Percentiles rank a stretch among this genome's conserved stretches.
Conservation (phyloP, 768 basidiomycete genomes). For the Leucocoprinus leucothites region DNA sequence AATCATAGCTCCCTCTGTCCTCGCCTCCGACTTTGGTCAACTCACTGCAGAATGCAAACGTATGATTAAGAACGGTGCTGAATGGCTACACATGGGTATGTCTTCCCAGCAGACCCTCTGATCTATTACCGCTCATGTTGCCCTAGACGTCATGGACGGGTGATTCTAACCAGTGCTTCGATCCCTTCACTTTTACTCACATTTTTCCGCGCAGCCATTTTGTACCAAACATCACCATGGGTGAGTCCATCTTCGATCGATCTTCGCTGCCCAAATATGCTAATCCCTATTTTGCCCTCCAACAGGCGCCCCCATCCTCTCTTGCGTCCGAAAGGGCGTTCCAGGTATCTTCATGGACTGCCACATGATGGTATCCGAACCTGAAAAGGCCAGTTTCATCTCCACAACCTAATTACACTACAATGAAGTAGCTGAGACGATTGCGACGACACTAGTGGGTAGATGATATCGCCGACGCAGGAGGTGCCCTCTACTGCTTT, state of each 20-base stretch:
- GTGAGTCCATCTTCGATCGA: constrained; percentile 35
- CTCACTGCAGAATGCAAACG: constrained; percentile 93
- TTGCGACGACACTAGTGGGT: constrained; percentile 74
- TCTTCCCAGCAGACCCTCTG: constrained; percentile 1
- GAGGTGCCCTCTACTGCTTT: constrained; percentile 94
- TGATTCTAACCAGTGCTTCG: constrained; percentile 31
- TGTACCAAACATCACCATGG: constrained; percentile 98
- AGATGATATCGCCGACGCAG: constrained; percentile 91
- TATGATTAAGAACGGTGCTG: constrained; percentile 93
- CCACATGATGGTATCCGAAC: constrained; percentile 99
- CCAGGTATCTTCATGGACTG: constrained; percentile 99
- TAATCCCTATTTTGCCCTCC: neutral
- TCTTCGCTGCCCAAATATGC: neutral
- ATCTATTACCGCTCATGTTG: constrained; percentile 12
- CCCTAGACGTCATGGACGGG: constrained; percentile 96
- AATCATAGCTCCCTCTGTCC: constrained; percentile 95
- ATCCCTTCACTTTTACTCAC: neutral
- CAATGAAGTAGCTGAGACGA: neutral
- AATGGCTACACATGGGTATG: constrained; percentile 98
- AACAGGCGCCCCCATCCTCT: constrained; percentile 82
- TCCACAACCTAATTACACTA: neutral
- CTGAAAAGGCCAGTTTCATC: constrained; percentile 63
- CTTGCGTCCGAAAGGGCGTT: constrained; percentile 80
- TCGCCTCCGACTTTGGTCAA: constrained; percentile 96
- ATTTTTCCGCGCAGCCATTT: constrained; percentile 66